Evolutionary conservation across 2,329 filamentous ascomycete genomes (phyloP), one percentile per base, ranked within the genome.

Genomic region (Fusarium stilboides): DNA sequence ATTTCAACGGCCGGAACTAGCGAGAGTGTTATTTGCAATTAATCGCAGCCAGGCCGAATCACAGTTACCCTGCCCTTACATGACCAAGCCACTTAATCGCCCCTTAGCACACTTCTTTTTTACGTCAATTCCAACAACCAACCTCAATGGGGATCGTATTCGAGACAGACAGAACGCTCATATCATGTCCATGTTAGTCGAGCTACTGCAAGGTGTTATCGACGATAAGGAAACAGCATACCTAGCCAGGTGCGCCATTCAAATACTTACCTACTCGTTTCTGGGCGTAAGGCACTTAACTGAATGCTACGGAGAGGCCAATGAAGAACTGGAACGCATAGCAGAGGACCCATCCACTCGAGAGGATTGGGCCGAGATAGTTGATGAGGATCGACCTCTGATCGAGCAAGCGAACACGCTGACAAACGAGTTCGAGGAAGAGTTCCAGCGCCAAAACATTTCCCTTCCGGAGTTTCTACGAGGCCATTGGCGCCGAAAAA

Each of bases 121-220:
- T 12, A 19, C 6, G 5, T 33, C 20, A 31, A 5, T 31, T 10
- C 5, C 22, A 24, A 6, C 22, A 24, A 5, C 22, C 4, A 13
- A 13, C 10, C 1, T 12, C 3, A 2, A 12, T 12, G 4, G 5
- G 9, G 12, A 31, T 13, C 10, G 10, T 10, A 5, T 3, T n/a
- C 0, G n/a, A 9, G 20, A 12, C 10, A 6, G 10, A 10, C 4
- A 20, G 19, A 19, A 17, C 8, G 3, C 20, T 6, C n/a, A 12
- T 20, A 12, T 13, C 8, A 19, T 39, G n/a, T 19, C 36, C 10
- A 17, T 13, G 24, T 6, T 28, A 24, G 15, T 44, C 8, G 19
- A n/a, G 15, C 1, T 26, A 6, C 15, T 44, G 6, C 12, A n/a
- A 14, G 42, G 7, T 15, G 6, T 8, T 17, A 15, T 17, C 6